Percentiles rank a stretch among this genome's conserved stretches.
Conservation (phyloP, 495 filamentous ascomycete genomes). For the Monascus purpureus region DNA sequence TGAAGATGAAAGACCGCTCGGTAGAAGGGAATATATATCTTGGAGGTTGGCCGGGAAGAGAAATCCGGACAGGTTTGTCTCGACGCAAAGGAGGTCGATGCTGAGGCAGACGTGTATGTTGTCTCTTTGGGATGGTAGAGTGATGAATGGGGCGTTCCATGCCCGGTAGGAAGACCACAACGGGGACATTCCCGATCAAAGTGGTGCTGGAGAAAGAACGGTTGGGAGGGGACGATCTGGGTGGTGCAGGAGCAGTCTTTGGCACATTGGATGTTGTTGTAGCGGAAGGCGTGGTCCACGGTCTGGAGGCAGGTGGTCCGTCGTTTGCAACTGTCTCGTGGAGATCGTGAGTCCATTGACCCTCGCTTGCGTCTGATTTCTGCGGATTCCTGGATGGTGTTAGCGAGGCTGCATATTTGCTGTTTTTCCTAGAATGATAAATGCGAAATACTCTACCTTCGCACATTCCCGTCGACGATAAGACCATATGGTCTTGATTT, state of each 20-base stretch:
- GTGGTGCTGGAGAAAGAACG: slow-evolving; percentile 53
- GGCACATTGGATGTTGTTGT: slow-evolving; percentile 11
- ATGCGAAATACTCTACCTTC: slow-evolving; percentile 15
- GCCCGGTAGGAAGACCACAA: slow-evolving; percentile 64
- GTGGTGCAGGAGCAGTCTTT: slow-evolving; percentile 26
- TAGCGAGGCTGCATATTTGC: slow-evolving; percentile 4
- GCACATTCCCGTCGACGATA: slow-evolving; percentile 34
- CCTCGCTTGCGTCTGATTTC: slow-evolving; percentile 63
- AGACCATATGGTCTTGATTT: slow-evolving; percentile 31
- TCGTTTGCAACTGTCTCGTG: slow-evolving; percentile 61
- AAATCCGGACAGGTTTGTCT: slow-evolving; percentile 93
- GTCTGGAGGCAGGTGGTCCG: slow-evolving; percentile 21
- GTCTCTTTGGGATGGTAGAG: slow-evolving; percentile 58
- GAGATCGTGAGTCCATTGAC: slow-evolving; percentile 87
- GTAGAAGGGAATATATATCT: slow-evolving; percentile 82
- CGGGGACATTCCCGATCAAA: slow-evolving; percentile 63
- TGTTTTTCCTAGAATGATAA: background rate
- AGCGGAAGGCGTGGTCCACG: slow-evolving; percentile 5
- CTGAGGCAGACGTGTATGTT: slow-evolving; percentile 86
- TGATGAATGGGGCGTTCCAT: slow-evolving; percentile 61
- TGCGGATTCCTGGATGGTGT: slow-evolving; percentile 48
- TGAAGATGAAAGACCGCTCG: slow-evolving; percentile 95
- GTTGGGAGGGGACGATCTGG: slow-evolving; percentile 41
- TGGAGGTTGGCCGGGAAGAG: slow-evolving; percentile 60
- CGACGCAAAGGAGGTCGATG: slow-evolving; percentile 88